Base-by-base conservation (phyloP, 2,329 filamentous ascomycete species). In the Aspergillus sp. region DNA sequence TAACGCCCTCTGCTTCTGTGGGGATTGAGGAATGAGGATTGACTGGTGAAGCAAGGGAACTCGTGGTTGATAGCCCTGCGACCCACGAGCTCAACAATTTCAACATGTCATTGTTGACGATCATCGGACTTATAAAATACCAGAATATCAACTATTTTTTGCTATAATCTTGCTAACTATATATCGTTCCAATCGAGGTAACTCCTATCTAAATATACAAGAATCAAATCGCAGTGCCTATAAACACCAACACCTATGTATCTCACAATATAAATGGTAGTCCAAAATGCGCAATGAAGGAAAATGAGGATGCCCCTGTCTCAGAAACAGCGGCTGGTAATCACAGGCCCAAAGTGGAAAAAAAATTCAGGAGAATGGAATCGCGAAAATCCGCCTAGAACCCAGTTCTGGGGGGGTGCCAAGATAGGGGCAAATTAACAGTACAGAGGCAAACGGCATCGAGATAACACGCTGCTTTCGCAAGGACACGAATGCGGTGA, bases 201-300 rank as follows among this genome's bases (percentile, higher is more conserved):
- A 30, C 22, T n/a, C 48, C 48, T 30, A 30, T 51, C 43, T 54
- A 60, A 41, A 52, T 54, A 36, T 59, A 56, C 51, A 62, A 55
- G 50, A 53, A 51, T 18, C 57, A 60, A 30, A 57, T 60, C 55
- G 42, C 52, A 47, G 36, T 53, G 50, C 39, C 52, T 62, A 57
- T 51, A 48, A 58, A 55, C 54, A 54, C 53, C 59, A 56, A 57
- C 54, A 57, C 60, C 60, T 53, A 50, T 56, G 52, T 59, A 60
- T 55, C 49, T 52, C 57, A 59, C 57, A 58, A 58, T 54, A 54
- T 50, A 53, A 54, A 36, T 32, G 11, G 52, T 41, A 51, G 47
- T 57, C 41, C 55, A 50, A 48, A 56, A 53, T 55, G 45, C 48
- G 41, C 42, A 62, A 51, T 34, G 45, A 55, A 50, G 56, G 43